phyloP scores from a whole-genome alignment of 1,284 basidiomycete genomes.

The Pholiota adiposa region DNA sequence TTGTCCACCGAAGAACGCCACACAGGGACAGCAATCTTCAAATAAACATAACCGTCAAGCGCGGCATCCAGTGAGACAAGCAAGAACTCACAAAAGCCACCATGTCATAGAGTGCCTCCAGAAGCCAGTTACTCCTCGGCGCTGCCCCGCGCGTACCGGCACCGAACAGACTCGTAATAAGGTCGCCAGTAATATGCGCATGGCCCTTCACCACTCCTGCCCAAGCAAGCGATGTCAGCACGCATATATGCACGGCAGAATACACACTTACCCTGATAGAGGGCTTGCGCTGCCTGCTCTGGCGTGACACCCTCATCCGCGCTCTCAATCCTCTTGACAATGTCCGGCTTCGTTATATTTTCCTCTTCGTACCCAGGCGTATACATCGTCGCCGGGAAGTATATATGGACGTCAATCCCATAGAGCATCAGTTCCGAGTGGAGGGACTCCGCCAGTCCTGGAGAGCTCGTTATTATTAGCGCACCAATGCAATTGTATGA shows the following conservation, averaged over 20 bases:
- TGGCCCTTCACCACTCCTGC: conserved; percentile 74
- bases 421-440: conserved; percentile 85
- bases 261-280: conserved; percentile 63
- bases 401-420: conserved; percentile 82
- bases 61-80: conserved; percentile 6
- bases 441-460: conserved; percentile 87
- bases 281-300: conserved; percentile 63
- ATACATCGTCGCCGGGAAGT: conserved; percentile 87
- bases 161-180: conserved; percentile 73
- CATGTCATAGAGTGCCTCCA: conserved; percentile 52
- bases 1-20: conserved; percentile 59
- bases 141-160: conserved; percentile 71
- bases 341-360: conserved; percentile 79
- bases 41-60: not conserved
- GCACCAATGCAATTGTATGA: conserved; percentile 30
- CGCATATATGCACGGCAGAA: not conserved
- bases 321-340: conserved; percentile 78
- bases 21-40: conserved; percentile 52
- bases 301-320: conserved; percentile 70
- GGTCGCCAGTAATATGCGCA: conserved; percentile 78
- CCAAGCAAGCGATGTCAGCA: not conserved
- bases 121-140: conserved; percentile 62
- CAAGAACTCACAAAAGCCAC: conserved; percentile 42
- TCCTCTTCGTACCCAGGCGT: conserved; percentile 84
- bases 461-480: conserved; percentile 39